A percentile compares a stretch with the other conserved stretches of the same genome.
Evolutionary conservation across 345 rosid species (phyloP).

Genomic region (Pistacia integerrima): DNA sequence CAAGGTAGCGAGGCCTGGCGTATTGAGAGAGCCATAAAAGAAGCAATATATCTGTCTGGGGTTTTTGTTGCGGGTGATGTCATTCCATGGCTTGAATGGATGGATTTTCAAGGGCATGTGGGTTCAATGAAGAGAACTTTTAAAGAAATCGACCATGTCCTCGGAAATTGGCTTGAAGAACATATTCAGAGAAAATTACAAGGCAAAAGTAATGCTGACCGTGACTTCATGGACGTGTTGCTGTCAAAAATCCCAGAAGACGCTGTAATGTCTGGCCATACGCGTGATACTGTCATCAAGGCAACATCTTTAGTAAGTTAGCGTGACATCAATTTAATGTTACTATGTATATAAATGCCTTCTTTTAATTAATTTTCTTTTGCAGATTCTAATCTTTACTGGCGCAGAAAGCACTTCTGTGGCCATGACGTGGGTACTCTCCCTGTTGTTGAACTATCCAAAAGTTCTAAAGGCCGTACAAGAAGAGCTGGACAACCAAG

Average conservation of each 20-base stretch:
- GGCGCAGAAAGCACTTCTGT: slow-evolving; percentile 58
- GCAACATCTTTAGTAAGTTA: slow-evolving; percentile 58
- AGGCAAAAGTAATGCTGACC: slow-evolving; percentile 18
- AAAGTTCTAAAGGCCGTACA: slow-evolving; percentile 38
- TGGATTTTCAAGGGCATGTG: slow-evolving; percentile 47
- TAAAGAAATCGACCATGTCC: slow-evolving; percentile 45
- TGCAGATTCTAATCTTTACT: slow-evolving; percentile 46
- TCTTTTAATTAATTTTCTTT: background rate
- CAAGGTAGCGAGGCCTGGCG: slow-evolving; percentile 47
- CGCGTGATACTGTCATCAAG: slow-evolving; percentile 50
- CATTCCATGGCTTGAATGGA: slow-evolving; percentile 60
- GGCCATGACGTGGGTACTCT: slow-evolving; percentile 49
- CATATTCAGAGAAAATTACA: slow-evolving; percentile 35
- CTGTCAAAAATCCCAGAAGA: slow-evolving; percentile 40
- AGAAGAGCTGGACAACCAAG: slow-evolving; percentile 51
- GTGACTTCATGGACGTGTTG: slow-evolving; percentile 62
- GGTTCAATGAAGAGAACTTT: slow-evolving; percentile 49
- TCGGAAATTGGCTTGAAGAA: slow-evolving; percentile 58
- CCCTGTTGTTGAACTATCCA: slow-evolving; percentile 48
- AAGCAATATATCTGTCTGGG: slow-evolving; percentile 40
- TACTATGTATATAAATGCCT: background rate
- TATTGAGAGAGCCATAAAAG: slow-evolving; percentile 42
- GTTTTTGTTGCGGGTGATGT: slow-evolving; percentile 47
- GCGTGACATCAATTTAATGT: too few relatives aligned
- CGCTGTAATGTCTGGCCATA: slow-evolving; percentile 43